Evolutionary conservation across 2,329 filamentous ascomycete genomes (phyloP), one percentile per base, ranked within the genome.

Genomic region (Aspergillus quadrilineatus): DNA sequence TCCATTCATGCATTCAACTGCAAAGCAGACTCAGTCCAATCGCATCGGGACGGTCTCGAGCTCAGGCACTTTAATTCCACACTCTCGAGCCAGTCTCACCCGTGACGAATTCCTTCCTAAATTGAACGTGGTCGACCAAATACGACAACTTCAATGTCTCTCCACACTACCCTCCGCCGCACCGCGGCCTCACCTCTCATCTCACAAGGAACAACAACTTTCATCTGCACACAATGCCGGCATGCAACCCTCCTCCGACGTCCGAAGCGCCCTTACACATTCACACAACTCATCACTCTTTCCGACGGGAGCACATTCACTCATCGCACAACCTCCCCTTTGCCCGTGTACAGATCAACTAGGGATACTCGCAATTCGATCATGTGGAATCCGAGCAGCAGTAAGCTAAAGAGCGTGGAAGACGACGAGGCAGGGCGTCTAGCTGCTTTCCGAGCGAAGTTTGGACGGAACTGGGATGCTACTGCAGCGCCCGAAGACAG

Each of bases 271-370:
- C 93, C 94, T 42, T 97, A 97, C 82, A 90, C 88, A 65, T 97
- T 97, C 81, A 97, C 93, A n/a, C 94, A 99, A 77, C 84, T 99
- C 59, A 82, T 99, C 64, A 92, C 92, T 53, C 88, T 97, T 62
- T 90, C 89, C 41, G 94, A 99, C 79, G 94, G 94, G 66, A 89
- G 85, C 68, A 89, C 92, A 58, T 97, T 78, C 70, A 74, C 73
- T 15, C 77, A 79, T 63, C 78, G 78, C 63, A 80, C 78, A 42
- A 80, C 77, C 46, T 80, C 78, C 5, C 78, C 78, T 2, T 67
- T 77, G 22, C 80, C 85, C 6, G 77, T 87, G 57, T 85, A 86
- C 75, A 79, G 80, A 63, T 80, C 77, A 51, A 82, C 81, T 59
- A 95, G 96, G 76, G 94, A 99, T 78, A 90, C 88, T 44, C 86